These are phyloP conservation scores for Effrenium voratum DNA, from an alignment of 73 alveolate genomes.

Conservation along the genomic window DNA sequence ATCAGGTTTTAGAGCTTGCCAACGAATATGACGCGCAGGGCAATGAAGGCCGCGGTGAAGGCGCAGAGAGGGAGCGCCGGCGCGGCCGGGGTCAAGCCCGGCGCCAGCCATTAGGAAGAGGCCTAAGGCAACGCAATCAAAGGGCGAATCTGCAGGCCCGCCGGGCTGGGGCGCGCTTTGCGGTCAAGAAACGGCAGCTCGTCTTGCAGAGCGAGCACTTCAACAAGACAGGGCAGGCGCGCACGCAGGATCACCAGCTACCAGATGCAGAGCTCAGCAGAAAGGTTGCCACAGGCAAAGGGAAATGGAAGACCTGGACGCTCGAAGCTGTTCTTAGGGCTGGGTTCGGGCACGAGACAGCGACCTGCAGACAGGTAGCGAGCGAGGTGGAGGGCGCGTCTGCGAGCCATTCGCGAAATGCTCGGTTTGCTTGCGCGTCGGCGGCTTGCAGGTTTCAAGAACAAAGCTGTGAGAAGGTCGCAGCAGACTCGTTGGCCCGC, in stretches of 20 bases:
- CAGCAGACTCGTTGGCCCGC: not conserved
- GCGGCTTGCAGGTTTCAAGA: not conserved
- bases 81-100: not conserved
- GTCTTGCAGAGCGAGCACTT: not conserved
- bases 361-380: constrained; percentile 4
- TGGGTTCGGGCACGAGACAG: constrained; percentile 3
- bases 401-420: not conserved
- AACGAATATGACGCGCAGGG: not conserved
- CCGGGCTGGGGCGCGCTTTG: not conserved
- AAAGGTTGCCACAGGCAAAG: not conserved
- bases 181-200: not conserved
- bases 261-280: not conserved
- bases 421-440: not conserved
- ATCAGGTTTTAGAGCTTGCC: not conserved
- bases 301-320: constrained; percentile 52
- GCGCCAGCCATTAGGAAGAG: not conserved
- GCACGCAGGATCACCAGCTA: constrained; percentile 32
- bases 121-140: not conserved
- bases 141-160: not conserved
- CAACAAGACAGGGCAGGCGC: constrained; percentile 7
- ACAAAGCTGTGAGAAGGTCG: not conserved
- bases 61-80: not conserved
- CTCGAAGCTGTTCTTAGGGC: constrained; percentile 27
- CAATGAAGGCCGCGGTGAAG: no score
- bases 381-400: constrained; percentile 34